phyloP scores from a whole-genome alignment of 164 flowering plant species.

The Buxus sempervirens region DNA sequence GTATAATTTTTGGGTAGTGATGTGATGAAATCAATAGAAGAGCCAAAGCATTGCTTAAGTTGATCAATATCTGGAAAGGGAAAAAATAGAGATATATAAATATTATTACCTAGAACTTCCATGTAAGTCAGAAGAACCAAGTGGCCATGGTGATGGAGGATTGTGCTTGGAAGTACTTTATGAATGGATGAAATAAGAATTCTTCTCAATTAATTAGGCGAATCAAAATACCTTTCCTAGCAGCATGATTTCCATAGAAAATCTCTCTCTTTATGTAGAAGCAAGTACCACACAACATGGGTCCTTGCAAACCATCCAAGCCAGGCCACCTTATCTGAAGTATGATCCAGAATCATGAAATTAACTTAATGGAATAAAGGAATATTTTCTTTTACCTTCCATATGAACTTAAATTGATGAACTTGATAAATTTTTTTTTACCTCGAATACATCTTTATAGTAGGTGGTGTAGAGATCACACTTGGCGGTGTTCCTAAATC shows the following conservation, averaged over 20 bases:
- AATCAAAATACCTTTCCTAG: not conserved
- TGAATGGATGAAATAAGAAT: too few species aligned
- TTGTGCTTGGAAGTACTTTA: too few species aligned
- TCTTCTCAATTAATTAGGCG: too few species aligned
- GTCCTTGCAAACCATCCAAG: not conserved
- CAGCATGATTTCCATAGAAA: not conserved
- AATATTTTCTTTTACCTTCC: too few species aligned
- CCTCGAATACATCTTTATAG: slow-evolving; percentile 24
- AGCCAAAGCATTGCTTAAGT: slow-evolving; percentile 26
- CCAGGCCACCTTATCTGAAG: not conserved
- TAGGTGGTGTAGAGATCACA: slow-evolving; percentile 45
- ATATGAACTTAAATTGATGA: not conserved
- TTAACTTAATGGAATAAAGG: too few species aligned
- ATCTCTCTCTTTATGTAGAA: slow-evolving; percentile 6
- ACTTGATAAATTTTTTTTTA: slow-evolving; percentile 1
- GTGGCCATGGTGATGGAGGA: too few species aligned
- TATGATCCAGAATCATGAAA: not conserved
- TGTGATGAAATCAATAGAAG: slow-evolving; percentile 34
- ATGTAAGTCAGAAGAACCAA: too few species aligned
- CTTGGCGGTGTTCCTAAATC: slow-evolving; percentile 31
- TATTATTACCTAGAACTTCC: too few species aligned
- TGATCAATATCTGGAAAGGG: slow-evolving; percentile 20
- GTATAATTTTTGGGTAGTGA: slow-evolving; percentile 13
- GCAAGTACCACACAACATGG: slow-evolving; percentile 1
- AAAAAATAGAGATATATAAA: too few species aligned